Conservation (phyloP, 352 stramenopile species). For the Bremia lactucae region DNA sequence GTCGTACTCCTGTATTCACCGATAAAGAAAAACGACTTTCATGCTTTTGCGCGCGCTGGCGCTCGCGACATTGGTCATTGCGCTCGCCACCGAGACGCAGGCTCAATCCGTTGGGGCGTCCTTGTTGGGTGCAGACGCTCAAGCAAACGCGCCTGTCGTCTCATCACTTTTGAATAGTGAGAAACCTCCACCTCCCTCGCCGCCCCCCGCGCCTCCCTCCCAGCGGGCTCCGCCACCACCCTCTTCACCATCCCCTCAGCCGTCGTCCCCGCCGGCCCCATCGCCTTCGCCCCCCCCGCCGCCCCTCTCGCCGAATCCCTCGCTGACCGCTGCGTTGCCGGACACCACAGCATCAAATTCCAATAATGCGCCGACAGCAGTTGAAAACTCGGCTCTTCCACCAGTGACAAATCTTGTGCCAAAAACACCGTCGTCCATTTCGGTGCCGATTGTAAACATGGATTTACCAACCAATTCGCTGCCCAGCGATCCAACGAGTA, state of each 20-base stretch:
- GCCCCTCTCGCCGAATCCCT: no score
- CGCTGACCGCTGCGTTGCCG: no score
- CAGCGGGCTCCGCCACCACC: not conserved
- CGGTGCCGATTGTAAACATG: no score
- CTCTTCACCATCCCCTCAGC: no score
- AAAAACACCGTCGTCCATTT: conserved; percentile 3
- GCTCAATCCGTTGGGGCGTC: conserved; percentile 2
- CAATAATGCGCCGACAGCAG: conserved; percentile 6
- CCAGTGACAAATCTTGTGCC: conserved; percentile 8
- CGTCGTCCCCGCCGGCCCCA: no score
- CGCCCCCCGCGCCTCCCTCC: not conserved
- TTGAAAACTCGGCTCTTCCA: conserved; percentile 1
- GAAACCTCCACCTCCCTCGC: not conserved
- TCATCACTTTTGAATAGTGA: conserved; percentile 2
- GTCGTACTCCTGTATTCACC: conserved; percentile 20
- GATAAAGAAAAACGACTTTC: conserved; percentile 10
- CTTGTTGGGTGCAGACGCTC: conserved; percentile 1
- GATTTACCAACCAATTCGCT: no score
- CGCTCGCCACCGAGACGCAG: conserved; percentile 10
- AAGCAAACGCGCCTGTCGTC: not conserved
- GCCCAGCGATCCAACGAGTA: no score
- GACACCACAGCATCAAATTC: no score
- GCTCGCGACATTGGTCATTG: conserved; percentile 12
- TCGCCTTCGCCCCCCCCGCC: no score
- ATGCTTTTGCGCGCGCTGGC: conserved; percentile 13